phyloP scores from a whole-genome alignment of 805 yeast species.

The Yamadazyma paraphyllophila region DNA sequence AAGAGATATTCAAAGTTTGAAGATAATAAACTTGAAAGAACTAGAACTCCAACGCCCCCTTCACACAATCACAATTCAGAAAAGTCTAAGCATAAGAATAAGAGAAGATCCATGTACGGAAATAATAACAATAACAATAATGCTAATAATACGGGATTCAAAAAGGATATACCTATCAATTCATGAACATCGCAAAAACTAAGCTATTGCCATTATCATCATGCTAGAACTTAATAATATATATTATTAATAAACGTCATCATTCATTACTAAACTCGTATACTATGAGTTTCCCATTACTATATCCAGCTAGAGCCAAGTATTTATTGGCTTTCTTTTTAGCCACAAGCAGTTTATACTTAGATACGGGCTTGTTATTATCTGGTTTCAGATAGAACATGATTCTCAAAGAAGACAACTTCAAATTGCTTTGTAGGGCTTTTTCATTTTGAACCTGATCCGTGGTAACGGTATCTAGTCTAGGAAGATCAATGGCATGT shows the following conservation, averaged over 20 bases:
- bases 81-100: slow-evolving; percentile 9
- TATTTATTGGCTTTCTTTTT: slow-evolving; percentile 2
- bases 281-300: slow-evolving; percentile 13
- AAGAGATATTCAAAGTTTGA: slow-evolving; percentile 34
- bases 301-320: slow-evolving; percentile 12
- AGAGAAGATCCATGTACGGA: slow-evolving; percentile 10
- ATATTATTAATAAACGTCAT: slow-evolving; percentile 1
- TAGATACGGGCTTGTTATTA: background rate
- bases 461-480: slow-evolving; percentile 2
- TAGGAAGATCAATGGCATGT: slow-evolving; percentile 15
- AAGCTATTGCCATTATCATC: background rate
- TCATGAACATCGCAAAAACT: slow-evolving; percentile 1
- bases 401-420: slow-evolving; percentile 5
- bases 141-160: slow-evolving; percentile 10
- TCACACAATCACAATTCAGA: slow-evolving; percentile 11
- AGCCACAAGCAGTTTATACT: slow-evolving; percentile 6
- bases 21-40: slow-evolving; percentile 14
- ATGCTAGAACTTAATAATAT: background rate
- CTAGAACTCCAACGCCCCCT: slow-evolving; percentile 30
- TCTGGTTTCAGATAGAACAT: background rate
- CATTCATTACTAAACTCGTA: slow-evolving; percentile 6
- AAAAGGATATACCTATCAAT: slow-evolving; percentile 9
- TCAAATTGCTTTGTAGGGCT: background rate
- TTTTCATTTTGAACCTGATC: slow-evolving; percentile 4
- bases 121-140: slow-evolving; percentile 8